phyloP scores from a whole-genome alignment of 305 asterid genomes.

The Galium porrigens region DNA sequence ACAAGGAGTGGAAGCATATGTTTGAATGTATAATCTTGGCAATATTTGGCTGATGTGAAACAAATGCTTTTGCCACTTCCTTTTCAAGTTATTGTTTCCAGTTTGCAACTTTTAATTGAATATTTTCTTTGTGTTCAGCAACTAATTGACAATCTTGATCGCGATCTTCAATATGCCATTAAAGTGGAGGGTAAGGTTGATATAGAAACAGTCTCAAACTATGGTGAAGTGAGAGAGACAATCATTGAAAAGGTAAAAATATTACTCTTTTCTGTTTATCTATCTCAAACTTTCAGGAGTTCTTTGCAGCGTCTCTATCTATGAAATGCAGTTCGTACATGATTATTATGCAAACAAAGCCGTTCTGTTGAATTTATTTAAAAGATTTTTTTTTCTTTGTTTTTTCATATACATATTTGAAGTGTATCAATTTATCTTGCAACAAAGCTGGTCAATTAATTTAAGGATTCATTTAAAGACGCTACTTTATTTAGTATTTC shows the following conservation, averaged over 20 bases:
- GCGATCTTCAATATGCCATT: conserved; percentile 93
- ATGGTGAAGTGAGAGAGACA: conserved; percentile 72
- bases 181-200: conserved; percentile 87
- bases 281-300: not conserved
- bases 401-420: not conserved
- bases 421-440: not conserved
- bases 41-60: not conserved
- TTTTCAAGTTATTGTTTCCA: not conserved
- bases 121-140: conserved; percentile 26
- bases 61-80: not conserved
- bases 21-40: not conserved
- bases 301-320: not conserved
- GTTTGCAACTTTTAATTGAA: not conserved
- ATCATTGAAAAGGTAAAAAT: conserved; percentile 69
- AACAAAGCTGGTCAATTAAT: not conserved
- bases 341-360: not conserved
- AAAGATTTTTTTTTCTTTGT: no score
- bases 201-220: conserved; percentile 59
- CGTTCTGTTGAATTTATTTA: not conserved
- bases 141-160: conserved; percentile 80
- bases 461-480: not conserved
- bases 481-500: not conserved
- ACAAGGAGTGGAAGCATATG: not conserved
- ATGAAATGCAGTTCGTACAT: not conserved
- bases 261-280: conserved; percentile 8